phyloP scores from a whole-genome alignment of 148 eudicot genomes.

The Suaeda aralocaspica region DNA sequence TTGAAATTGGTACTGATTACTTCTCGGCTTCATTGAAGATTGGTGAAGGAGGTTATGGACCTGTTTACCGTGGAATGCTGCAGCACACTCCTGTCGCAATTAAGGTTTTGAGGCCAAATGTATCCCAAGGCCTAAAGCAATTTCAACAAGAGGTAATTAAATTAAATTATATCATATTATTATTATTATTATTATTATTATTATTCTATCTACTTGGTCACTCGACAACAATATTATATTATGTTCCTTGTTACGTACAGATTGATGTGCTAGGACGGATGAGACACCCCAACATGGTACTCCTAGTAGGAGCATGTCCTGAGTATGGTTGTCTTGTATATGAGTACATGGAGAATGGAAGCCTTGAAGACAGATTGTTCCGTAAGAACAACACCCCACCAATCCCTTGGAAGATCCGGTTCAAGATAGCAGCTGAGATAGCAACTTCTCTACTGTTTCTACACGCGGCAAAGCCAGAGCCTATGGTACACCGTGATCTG shows the following conservation, averaged over 20 bases:
- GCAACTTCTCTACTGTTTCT: conserved; percentile 64
- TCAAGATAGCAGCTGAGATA: conserved; percentile 69
- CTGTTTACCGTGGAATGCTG: conserved; percentile 64
- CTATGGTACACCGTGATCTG: conserved; percentile 84
- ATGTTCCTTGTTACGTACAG: too few relatives aligned
- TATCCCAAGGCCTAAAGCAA: conserved; percentile 67
- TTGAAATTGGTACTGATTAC: conserved; percentile 57
- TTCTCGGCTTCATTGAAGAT: conserved; percentile 54
- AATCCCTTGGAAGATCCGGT: conserved; percentile 57
- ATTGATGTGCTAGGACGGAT: conserved; percentile 71
- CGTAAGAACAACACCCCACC: conserved; percentile 52
- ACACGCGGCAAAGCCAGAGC: conserved; percentile 70
- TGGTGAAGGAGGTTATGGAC: conserved; percentile 97
- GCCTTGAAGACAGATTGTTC: conserved; percentile 74
- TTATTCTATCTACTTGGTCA: too few relatives aligned
- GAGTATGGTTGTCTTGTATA: conserved; percentile 79
- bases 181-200: too few relatives aligned
- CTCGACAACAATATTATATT: too few relatives aligned
- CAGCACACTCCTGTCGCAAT: conserved; percentile 75
- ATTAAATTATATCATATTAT: background rate
- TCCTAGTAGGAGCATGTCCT: conserved; percentile 82
- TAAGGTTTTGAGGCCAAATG: conserved; percentile 62
- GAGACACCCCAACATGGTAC: conserved; percentile 87
- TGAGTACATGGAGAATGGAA: conserved; percentile 76
- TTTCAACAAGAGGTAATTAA: conserved; percentile 62